Evolutionary conservation across 768 basidiomycete genomes (phyloP), one percentile per base, ranked within the genome.

Genomic region (Pisolithus marmoratus): DNA sequence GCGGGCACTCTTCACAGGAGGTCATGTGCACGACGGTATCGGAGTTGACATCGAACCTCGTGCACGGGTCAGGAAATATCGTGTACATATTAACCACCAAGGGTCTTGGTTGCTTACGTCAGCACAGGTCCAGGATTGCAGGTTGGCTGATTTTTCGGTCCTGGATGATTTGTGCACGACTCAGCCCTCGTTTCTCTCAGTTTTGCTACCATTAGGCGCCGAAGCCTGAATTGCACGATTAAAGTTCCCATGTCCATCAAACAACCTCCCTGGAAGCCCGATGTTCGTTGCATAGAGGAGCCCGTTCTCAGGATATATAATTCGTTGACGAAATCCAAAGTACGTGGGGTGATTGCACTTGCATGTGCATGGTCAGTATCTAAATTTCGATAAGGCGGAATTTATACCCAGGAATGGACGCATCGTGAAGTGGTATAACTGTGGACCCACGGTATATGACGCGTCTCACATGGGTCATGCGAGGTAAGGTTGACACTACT

Each of bases 401-500:
- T 93, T 95, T 60, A 70, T 86, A 36, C 83, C 92, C 6, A 74
- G 64, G 48, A 72, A 80, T 55, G 86, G 85, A 0, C 78, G 80
- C 2, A 80, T 80, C 58, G 83, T 95, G n/a, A 94, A 94, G 61
- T 98, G 94, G 94, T 98, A 99, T 67, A 97, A 96, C 67, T 99
- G 96, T 63, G 95, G 96, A 9, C 95, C 96, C 17, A 99, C 96
- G 0, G 96, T 99, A 8, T 99, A 99, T 67, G 96, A 99, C 75
- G 84, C 93, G 12, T 88, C 92, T 38, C 96, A 99, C 68, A 93
- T 99, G 90, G 96, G 96, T 6, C 96, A 99, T 73, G 96, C 96
- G 7, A 83, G 94, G 93, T 95, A 64, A 60, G 70, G 43, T 22
- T 40, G 38, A 31, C 24, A 46, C 19, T 19, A 23, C 48, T 23